Conservation (phyloP, 2,329 filamentous ascomycete species). For the Scytalidium lignicola region DNA sequence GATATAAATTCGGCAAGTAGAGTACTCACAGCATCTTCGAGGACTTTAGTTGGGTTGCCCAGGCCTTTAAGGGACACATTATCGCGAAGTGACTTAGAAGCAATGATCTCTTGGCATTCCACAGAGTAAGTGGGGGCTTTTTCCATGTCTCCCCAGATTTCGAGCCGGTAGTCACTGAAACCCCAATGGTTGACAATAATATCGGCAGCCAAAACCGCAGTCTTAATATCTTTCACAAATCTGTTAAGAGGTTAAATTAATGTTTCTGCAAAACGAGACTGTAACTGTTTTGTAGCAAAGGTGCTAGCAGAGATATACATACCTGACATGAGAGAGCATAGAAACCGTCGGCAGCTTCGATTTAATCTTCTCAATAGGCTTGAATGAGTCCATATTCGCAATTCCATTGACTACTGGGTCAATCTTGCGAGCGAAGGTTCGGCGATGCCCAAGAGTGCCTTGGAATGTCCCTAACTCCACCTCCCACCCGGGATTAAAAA, state of each 20-base stretch:
- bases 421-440: constrained; percentile 49
- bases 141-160: constrained; percentile 51
- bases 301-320: too few species aligned
- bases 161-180: constrained; percentile 48
- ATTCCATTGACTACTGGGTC: constrained; percentile 53
- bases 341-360: constrained; percentile 47
- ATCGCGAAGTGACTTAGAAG: constrained; percentile 25
- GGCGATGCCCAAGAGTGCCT: constrained; percentile 45
- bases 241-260: too few species aligned
- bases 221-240: constrained; percentile 56
- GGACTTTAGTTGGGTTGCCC: constrained; percentile 49
- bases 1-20: too few species aligned
- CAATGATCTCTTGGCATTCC: constrained; percentile 51
- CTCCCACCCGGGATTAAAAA: constrained; percentile 54
- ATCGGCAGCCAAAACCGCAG: constrained; percentile 47
- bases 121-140: constrained; percentile 50
- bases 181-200: constrained; percentile 53
- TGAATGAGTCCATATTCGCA: constrained; percentile 49
- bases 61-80: constrained; percentile 48
- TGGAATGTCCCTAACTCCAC: constrained; percentile 50
- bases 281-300: too few species aligned
- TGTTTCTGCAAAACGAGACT: too few species aligned
- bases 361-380: constrained; percentile 47
- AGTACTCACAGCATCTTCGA: constrained; percentile 49
- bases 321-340: constrained; percentile 48